A percentile compares a stretch with the other conserved stretches of the same genome.
Evolutionary conservation across 164 flowering plant species (phyloP).

Genomic region (Vitis labrusca): DNA sequence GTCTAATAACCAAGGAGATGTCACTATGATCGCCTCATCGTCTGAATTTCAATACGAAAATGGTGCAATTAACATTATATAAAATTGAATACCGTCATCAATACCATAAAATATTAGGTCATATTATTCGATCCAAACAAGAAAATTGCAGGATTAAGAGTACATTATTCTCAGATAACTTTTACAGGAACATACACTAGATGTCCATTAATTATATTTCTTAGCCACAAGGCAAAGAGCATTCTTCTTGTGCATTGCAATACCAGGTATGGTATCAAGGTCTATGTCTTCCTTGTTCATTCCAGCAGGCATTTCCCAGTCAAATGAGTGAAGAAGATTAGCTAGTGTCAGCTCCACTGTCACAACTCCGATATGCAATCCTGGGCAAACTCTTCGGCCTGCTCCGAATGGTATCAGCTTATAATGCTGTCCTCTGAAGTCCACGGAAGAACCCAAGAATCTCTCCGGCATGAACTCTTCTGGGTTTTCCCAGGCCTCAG

Average conservation of each 20-base stretch:
- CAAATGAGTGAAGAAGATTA: constrained; percentile 9
- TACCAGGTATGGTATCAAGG: constrained; percentile 10
- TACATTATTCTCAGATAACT: too few relatives aligned
- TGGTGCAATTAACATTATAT: too few relatives aligned
- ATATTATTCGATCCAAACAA: too few relatives aligned
- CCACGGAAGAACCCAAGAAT: constrained; percentile 16
- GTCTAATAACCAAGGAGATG: too few relatives aligned
- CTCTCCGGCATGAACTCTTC: constrained; percentile 36
- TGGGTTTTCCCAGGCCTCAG: constrained; percentile 32
- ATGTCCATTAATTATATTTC: too few relatives aligned
- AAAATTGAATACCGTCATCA: too few relatives aligned
- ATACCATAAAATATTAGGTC: too few relatives aligned
- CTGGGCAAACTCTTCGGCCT: constrained; percentile 21
- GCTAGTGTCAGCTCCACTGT: constrained; percentile 13
- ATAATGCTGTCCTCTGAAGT: constrained; percentile 16
- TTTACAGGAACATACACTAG: too few relatives aligned
- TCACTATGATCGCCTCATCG: too few relatives aligned
- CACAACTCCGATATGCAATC: constrained; percentile 10
- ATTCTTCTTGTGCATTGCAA: constrained; percentile 19
- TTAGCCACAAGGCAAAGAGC: too few relatives aligned
- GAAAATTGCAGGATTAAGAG: too few relatives aligned
- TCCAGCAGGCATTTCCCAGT: constrained; percentile 19
- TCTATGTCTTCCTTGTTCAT: constrained; percentile 12
- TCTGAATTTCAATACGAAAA: too few relatives aligned
- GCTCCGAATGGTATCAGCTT: constrained; percentile 23